Percentiles rank a stretch among this genome's conserved stretches.
Conservation (phyloP, 139 green algal species). For the Monoraphidium neglectum region DNA sequence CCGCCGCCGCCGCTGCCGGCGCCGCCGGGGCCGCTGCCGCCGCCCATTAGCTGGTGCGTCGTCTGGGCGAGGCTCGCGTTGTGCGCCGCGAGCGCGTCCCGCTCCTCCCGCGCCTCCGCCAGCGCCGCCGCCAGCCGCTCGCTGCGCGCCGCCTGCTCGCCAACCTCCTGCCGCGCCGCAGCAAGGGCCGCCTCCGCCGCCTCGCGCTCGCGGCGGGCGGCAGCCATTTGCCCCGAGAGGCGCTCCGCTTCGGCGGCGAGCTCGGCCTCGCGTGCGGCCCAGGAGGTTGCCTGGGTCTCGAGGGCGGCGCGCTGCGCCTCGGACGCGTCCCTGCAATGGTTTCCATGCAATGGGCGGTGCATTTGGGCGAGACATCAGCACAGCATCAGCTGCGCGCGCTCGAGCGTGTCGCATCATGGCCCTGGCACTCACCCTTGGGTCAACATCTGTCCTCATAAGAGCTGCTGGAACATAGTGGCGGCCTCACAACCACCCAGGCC, state of each 20-base stretch:
- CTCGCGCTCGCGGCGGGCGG: background rate
- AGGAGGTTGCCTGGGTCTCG: too few species aligned
- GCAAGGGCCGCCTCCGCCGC: background rate
- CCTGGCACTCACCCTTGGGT: too few species aligned
- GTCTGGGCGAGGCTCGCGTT: conserved; percentile 21
- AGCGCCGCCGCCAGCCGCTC: background rate
- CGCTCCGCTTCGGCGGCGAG: background rate
- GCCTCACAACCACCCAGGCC: too few species aligned
- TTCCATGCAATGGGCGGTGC: too few species aligned
- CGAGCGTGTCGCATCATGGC: too few species aligned
- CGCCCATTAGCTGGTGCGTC: conserved; percentile 25
- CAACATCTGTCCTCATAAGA: too few species aligned
- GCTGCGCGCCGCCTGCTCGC: too few species aligned
- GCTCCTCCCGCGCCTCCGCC: conserved; percentile 9
- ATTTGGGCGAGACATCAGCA: too few species aligned
- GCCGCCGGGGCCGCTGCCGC: background rate
- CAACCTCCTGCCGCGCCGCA: background rate
- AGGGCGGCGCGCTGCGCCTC: background rate
- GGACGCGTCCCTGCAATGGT: too few species aligned
- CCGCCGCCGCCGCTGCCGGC: background rate
- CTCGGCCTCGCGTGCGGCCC: background rate
- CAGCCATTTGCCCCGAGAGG: background rate
- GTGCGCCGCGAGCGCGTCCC: conserved; percentile 7
- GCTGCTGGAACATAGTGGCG: too few species aligned
- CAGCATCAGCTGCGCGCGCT: too few species aligned